phyloP scores from a whole-genome alignment of 148 eudicot species.

The Camellia japonica region DNA sequence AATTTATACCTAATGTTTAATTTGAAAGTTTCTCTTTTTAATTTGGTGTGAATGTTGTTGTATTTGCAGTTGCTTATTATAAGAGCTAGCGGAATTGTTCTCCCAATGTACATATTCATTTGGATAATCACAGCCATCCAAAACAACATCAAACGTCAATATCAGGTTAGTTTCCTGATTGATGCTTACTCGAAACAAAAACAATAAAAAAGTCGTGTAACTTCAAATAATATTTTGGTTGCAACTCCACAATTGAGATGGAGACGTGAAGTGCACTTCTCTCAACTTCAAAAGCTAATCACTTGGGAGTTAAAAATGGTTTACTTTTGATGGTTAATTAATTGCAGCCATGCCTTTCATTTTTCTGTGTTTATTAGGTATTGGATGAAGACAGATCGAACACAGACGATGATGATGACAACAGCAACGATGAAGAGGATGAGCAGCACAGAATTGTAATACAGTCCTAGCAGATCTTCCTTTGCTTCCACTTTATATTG shows the following conservation, averaged over 20 bases:
- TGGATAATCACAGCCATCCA: constrained; percentile 44
- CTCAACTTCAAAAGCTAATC: too few species aligned
- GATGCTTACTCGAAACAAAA: background rate
- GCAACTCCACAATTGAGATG: too few species aligned
- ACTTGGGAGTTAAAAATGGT: too few species aligned
- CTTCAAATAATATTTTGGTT: too few species aligned
- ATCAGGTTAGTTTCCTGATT: constrained; percentile 15
- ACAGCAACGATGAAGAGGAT: background rate
- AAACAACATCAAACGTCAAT: constrained; percentile 38
- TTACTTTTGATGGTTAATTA: background rate
- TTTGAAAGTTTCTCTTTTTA: too few species aligned
- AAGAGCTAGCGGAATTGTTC: constrained; percentile 51
- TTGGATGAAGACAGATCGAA: constrained; percentile 7
- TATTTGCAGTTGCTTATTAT: constrained; percentile 49
- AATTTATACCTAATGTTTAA: too few species aligned
- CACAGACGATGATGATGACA: constrained; percentile 18
- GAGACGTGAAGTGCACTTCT: background rate
- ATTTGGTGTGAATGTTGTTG: background rate
- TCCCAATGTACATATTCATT: constrained; percentile 67
- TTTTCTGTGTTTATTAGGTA: constrained; percentile 8
- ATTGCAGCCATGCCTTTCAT: too few species aligned
- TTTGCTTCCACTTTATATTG: constrained; percentile 6
- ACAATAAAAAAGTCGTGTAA: too few species aligned
- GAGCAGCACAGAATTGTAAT: constrained; percentile 15
- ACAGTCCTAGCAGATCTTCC: constrained; percentile 6